These are phyloP conservation scores for Warburgia ugandensis DNA, from an alignment of 164 flowering plant species.

Conservation along the genomic window DNA sequence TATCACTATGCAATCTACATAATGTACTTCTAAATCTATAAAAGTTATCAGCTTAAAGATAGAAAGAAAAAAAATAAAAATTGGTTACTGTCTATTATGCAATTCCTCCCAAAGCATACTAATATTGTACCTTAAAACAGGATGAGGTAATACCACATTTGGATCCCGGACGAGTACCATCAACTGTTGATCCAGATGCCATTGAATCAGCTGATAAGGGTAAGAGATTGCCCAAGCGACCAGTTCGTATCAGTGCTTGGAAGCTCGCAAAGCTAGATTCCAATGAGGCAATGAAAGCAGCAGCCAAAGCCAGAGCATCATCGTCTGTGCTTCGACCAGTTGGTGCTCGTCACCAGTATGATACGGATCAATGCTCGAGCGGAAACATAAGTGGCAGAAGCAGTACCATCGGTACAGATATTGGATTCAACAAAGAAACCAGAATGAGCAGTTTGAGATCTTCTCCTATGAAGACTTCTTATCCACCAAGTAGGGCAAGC, in stretches of 20 bases:
- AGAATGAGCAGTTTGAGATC: slow-evolving; percentile 31
- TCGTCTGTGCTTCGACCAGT: slow-evolving; percentile 88
- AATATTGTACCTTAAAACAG: slow-evolving; percentile 22
- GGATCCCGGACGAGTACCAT: slow-evolving; percentile 81
- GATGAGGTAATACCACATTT: slow-evolving; percentile 88
- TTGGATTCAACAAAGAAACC: slow-evolving; percentile 26
- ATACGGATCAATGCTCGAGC: slow-evolving; percentile 51
- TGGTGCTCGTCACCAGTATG: slow-evolving; percentile 43
- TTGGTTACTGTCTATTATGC: no score
- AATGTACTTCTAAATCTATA: no score
- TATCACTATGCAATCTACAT: no score
- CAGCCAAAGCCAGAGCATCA: slow-evolving; percentile 89
- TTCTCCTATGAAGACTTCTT: slow-evolving; percentile 55
- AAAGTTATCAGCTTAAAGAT: no score
- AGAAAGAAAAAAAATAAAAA: no score
- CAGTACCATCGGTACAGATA: slow-evolving; percentile 54
- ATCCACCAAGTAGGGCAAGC: slow-evolving; percentile 80
- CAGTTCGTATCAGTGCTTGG: slow-evolving; percentile 87
- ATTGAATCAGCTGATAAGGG: slow-evolving; percentile 42
- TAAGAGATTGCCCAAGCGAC: slow-evolving; percentile 49
- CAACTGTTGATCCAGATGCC: slow-evolving; percentile 91
- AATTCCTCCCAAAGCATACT: neutral
- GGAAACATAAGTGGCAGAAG: slow-evolving; percentile 57
- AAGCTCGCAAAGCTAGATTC: slow-evolving; percentile 88
- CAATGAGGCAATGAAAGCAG: slow-evolving; percentile 76